Base-by-base conservation (phyloP, 257 asterid species). In the Scutellaria baicalensis region DNA sequence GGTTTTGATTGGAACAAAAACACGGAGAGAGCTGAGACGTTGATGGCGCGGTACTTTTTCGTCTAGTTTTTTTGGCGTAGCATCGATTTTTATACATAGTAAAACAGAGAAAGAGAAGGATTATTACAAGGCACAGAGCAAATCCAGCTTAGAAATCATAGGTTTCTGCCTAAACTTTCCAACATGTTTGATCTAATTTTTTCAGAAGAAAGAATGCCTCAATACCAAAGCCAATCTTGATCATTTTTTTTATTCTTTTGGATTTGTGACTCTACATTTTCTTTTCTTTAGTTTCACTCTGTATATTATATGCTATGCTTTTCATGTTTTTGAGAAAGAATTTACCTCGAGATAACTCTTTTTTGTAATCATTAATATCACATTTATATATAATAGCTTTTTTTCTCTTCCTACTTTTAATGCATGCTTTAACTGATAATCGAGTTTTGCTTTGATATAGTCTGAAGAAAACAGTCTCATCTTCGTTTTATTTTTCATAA, bases 111-210 rank as follows among this genome's bases (percentile, higher is more conserved):
- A 7, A 17, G 50, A 58, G 57, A 67, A 56, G 49, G 44, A 50
- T 8, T 6, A 43, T 16, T 4, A 62, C 74, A 66, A 43, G 68
- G 56, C 60, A 51, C 39, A 38, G 14, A 38, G 51, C 36, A 14
- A 20, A 2, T 7, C 31, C 65, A 68, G 66, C 23, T n/a, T 68
- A 61, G 76, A 20, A 57, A 33, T 27, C 4, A 7, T 73, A 60
- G 55, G 69, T 50, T 16, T 50, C 60, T 4, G 18, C 20, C 45
- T 12, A 64, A 38, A 23, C 16, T 59, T 48, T 11, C 36, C 61
- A 5, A 70, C 36, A 59, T 71, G 40, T 39, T 71, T 71, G 44
- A 42, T 51, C 63, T 59, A 58, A 70, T 35, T 60, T 61, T 6
- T 21, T 21, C n/a, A 9, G 31, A 3, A 31, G 5, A 7, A 60